Conservation (phyloP, 139 green algal species). For the Coelastrella sp. region DNA sequence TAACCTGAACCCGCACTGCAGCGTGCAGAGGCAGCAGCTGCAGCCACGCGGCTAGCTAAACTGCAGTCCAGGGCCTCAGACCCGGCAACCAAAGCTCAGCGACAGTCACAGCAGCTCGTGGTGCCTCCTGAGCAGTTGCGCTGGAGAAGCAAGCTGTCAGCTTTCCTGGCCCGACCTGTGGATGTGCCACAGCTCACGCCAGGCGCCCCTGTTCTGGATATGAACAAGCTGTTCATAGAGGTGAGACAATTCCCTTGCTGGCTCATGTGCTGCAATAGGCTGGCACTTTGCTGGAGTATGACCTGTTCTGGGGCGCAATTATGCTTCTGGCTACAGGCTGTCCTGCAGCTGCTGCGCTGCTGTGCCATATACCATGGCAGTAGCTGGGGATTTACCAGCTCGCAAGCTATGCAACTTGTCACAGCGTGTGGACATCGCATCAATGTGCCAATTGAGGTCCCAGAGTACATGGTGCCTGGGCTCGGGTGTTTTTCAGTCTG, state of each 20-base stretch:
- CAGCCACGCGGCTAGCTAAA: neutral
- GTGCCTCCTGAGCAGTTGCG: conserved; percentile 8
- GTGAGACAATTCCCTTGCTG: neutral
- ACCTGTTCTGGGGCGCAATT: too few species aligned
- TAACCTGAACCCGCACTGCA: neutral
- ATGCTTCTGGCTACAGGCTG: too few species aligned
- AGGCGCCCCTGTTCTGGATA: conserved; percentile 23
- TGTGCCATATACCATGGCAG: too few species aligned
- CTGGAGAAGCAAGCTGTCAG: conserved; percentile 22
- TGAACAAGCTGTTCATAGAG: conserved; percentile 35
- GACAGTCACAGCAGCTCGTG: neutral
- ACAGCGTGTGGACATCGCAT: too few species aligned
- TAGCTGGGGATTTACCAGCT: too few species aligned
- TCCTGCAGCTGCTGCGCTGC: too few species aligned
- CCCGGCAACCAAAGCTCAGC: neutral
- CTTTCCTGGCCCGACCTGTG: conserved; percentile 17
- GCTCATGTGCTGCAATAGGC: neutral
- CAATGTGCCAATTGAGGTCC: too few species aligned
- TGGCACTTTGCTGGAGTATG: too few species aligned
- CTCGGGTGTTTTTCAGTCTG: too few species aligned
- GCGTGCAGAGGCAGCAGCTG: conserved; percentile 16
- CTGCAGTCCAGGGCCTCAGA: neutral
- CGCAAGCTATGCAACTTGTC: too few species aligned
- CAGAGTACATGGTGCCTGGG: too few species aligned
- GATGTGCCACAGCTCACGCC: conserved; percentile 13